Evolutionary conservation across 371 early-diverging fungal species (phyloP), one percentile per base, ranked within the genome.

Genomic region (Entomophthora muscae): DNA sequence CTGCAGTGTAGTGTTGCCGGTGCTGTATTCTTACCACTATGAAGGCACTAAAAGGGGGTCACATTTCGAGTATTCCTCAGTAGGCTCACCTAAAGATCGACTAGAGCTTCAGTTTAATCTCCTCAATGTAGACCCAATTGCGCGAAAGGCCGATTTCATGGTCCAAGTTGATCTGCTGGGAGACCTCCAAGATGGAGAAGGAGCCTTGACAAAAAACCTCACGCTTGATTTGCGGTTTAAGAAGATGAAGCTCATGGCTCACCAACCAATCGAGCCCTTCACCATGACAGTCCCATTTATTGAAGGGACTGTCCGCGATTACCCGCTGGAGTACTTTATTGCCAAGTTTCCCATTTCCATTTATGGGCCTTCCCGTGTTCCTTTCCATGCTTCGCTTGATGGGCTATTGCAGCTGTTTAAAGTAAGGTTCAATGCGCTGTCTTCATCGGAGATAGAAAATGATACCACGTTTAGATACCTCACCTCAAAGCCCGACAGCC

Each of bases 151-250:
- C 57, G 64, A 67, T n/a, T 64, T 72, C 3, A 67, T 69, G 22
- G 66, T 72, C 28, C 67, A 72, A 56, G 66, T 70, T 60, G 66
- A 68, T 5, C 68, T 70, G 5, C 64, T 67, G 52, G 72, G 72
- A n/a, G 67, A 66, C 1, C 55, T 72, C 10, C 64, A 66, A 0
- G 66, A 68, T 12, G 70, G 69, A 23, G 70, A 69, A 54, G 68
- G 67, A 1, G 61, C 68, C 2, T 12, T 72, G 55, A 31, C 63
- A 1, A 53, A 28, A 0, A 57, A 65, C 1, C 60, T 72, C 24
- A 31, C 61, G 7, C 7, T 58, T 10, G 31, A 58, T 24, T 58
- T 58, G 30, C 23, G 13, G 12, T 58, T 30, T 32, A 58, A 58
- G 23, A 12, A 17, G 7, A 7, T 10, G 5, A 27, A n/a, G 7